phyloP scores from a whole-genome alignment of 2,329 filamentous ascomycete species.

The Fusarium austroafricanum region DNA sequence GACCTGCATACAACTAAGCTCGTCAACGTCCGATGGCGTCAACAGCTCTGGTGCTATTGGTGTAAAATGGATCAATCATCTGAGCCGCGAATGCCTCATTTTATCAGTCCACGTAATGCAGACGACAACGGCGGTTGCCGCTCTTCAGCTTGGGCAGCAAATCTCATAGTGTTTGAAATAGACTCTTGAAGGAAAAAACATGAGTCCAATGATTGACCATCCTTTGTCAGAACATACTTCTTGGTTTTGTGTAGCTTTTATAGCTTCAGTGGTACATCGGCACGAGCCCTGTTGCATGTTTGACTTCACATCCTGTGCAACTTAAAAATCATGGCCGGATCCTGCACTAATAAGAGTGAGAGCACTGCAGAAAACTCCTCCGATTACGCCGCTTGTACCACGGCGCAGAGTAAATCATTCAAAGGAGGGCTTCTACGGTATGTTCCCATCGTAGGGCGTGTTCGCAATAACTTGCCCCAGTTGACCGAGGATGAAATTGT shows the following conservation, averaged over 20 bases:
- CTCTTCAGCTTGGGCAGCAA: background rate
- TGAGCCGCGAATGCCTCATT: slow-evolving; percentile 27
- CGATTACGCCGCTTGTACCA: background rate
- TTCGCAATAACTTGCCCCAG: background rate
- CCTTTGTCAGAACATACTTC: background rate
- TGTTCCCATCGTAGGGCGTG: background rate
- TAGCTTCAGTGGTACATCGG: background rate
- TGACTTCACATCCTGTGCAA: slow-evolving; percentile 2
- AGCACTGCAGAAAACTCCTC: background rate
- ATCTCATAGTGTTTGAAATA: background rate
- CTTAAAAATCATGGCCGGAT: background rate
- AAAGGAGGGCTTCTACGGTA: background rate
- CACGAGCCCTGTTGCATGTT: slow-evolving; percentile 1
- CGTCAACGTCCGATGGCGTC: slow-evolving; percentile 10
- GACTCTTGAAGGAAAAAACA: background rate
- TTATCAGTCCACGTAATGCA: slow-evolving; percentile 31
- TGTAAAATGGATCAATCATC: slow-evolving; percentile 14
- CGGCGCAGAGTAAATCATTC: background rate
- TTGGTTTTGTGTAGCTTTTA: background rate
- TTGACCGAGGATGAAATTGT: background rate
- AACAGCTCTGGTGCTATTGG: slow-evolving; percentile 21
- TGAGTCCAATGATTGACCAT: background rate
- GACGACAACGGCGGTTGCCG: slow-evolving; percentile 10
- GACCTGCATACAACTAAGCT: slow-evolving; percentile 5
- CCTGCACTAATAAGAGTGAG: background rate